A percentile compares a stretch with the other conserved stretches of the same genome.
These are phyloP conservation scores for Fusarium odoratissimum DNA, from an alignment of 2,329 filamentous ascomycete genomes.

Conservation along the genomic window DNA sequence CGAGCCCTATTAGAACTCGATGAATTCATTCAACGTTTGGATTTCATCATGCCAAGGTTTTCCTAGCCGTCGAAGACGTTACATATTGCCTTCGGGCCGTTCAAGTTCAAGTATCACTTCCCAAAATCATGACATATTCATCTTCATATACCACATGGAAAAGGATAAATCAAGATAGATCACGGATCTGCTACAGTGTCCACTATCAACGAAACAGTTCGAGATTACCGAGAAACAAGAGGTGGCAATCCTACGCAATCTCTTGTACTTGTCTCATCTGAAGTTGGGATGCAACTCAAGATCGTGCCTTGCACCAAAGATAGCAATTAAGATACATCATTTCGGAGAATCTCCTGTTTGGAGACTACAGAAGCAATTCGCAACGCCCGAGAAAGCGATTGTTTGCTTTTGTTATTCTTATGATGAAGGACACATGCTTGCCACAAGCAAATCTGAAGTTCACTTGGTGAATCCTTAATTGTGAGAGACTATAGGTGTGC, in stretches of 20 bases:
- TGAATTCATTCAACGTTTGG: background rate
- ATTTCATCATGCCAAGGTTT: background rate
- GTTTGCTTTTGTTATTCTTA: conserved; percentile 7
- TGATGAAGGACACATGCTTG: background rate
- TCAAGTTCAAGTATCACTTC: background rate
- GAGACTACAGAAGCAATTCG: conserved; percentile 18
- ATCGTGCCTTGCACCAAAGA: conserved; percentile 3
- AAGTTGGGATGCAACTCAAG: conserved; percentile 7
- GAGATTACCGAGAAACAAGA: conserved; percentile 11
- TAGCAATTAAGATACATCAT: conserved; percentile 15
- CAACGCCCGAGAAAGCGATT: conserved; percentile 8
- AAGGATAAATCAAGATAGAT: background rate
- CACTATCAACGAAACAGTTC: background rate
- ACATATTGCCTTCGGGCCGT: background rate
- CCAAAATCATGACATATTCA: background rate
- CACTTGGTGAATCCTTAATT: background rate
- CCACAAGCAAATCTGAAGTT: background rate
- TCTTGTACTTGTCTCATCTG: conserved; percentile 6
- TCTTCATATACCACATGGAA: background rate
- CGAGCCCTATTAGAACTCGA: background rate
- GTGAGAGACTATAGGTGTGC: background rate
- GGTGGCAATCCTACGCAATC: background rate
- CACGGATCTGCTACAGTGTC: background rate
- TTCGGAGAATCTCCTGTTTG: conserved; percentile 1
- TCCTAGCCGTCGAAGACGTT: too few relatives aligned